A percentile compares a stretch with the other conserved stretches of the same genome.
phyloP scores from a whole-genome alignment of 2,329 filamentous ascomycete genomes.

The Neonectria ditissima region DNA sequence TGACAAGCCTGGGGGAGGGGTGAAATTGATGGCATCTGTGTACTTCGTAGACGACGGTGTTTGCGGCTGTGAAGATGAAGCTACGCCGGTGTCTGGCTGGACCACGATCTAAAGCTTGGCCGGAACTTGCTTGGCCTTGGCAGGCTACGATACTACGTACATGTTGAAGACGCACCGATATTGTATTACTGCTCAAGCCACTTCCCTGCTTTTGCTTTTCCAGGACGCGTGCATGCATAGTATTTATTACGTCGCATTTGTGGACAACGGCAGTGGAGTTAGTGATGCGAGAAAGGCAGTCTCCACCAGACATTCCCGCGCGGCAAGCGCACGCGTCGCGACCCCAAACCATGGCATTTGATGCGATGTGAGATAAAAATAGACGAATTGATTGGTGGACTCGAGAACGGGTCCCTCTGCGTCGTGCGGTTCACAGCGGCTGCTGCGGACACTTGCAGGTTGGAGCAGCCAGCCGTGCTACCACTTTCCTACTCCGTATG shows the following conservation, averaged over 20 bases:
- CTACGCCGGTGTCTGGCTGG: slow-evolving; percentile 3
- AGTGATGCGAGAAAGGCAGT: background rate
- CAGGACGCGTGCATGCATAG: background rate
- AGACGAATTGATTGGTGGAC: slow-evolving; percentile 17
- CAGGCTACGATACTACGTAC: background rate
- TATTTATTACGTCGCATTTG: background rate
- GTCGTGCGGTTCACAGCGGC: slow-evolving; percentile 19
- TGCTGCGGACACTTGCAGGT: slow-evolving; percentile 14
- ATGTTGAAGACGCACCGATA: no score
- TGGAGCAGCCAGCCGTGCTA: no score
- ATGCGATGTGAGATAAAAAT: background rate
- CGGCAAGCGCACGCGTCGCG: slow-evolving; percentile 4
- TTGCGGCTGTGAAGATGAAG: background rate
- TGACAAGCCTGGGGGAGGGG: background rate
- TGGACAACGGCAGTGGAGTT: background rate
- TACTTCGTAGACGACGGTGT: no score
- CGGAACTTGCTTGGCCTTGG: background rate
- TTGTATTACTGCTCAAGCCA: no score
- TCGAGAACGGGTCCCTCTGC: background rate
- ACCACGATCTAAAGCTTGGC: background rate
- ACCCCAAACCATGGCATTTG: background rate
- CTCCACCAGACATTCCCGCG: slow-evolving; percentile 17
- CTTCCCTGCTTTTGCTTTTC: no score
- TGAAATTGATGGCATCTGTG: background rate
- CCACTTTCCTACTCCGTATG: no score